These are phyloP conservation scores for Umbilicus rupestris DNA, from an alignment of 164 flowering plant genomes.

Conservation along the genomic window DNA sequence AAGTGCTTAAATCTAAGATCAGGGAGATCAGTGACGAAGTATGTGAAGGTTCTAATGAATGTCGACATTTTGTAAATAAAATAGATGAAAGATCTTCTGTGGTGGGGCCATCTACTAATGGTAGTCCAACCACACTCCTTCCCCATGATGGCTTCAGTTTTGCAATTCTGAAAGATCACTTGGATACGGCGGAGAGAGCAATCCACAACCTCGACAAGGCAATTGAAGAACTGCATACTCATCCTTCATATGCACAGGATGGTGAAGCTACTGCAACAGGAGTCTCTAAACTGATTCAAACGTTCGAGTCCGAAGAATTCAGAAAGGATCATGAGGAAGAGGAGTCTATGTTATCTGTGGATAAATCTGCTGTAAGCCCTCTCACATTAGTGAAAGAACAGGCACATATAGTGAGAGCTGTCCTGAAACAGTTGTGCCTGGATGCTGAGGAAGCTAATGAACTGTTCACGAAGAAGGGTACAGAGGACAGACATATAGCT, in stretches of 20 bases:
- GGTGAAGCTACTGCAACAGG: slow-evolving; percentile 38
- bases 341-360: slow-evolving; percentile 23
- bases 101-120: slow-evolving; percentile 15
- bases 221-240: slow-evolving; percentile 45
- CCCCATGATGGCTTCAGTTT: slow-evolving; percentile 32
- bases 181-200: slow-evolving; percentile 43
- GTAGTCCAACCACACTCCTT: slow-evolving; percentile 15
- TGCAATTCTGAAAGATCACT: slow-evolving; percentile 24
- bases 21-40: slow-evolving; percentile 22
- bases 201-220: slow-evolving; percentile 59
- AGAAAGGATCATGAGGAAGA: slow-evolving; percentile 41
- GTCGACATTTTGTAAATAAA: slow-evolving; percentile 3
- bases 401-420: slow-evolving; percentile 26
- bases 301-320: slow-evolving; percentile 68
- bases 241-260: slow-evolving; percentile 29
- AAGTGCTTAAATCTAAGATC: slow-evolving; percentile 29
- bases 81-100: slow-evolving; percentile 13
- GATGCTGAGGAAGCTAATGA: slow-evolving; percentile 34
- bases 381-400: slow-evolving; percentile 32
- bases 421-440: slow-evolving; percentile 34
- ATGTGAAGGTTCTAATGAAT: not conserved
- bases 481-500: slow-evolving; percentile 21
- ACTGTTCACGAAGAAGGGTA: slow-evolving; percentile 27
- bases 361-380: slow-evolving; percentile 24
- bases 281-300: slow-evolving; percentile 71